Conservation (phyloP, 2,329 filamentous ascomycete species). For the Samsoniella hepiali region DNA sequence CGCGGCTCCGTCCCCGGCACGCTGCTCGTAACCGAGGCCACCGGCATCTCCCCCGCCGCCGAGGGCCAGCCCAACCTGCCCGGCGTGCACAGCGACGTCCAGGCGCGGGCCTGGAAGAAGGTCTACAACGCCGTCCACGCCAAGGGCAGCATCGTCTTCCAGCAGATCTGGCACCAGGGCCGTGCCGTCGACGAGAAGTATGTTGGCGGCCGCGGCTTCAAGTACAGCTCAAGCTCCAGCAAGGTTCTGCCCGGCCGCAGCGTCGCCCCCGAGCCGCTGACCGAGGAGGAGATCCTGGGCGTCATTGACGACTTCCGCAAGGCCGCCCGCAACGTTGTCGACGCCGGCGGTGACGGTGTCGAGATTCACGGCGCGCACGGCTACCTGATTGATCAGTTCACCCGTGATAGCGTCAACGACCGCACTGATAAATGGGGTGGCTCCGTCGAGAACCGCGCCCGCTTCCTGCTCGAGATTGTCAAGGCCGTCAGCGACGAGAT, state of each 20-base stretch:
- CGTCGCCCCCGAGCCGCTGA: conserved; percentile 60
- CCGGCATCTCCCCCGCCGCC: conserved; percentile 37
- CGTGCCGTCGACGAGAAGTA: conserved; percentile 32
- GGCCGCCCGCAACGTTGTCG: conserved; percentile 51
- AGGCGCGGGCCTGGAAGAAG: conserved; percentile 56
- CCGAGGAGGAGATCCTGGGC: conserved; percentile 58
- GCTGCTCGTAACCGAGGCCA: conserved; percentile 45
- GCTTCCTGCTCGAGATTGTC: conserved; percentile 45
- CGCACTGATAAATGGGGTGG: conserved; percentile 53
- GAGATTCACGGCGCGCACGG: conserved; percentile 55
- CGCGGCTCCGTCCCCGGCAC: conserved; percentile 41
- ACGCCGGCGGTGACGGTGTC: conserved; percentile 67
- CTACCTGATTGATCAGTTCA: conserved; percentile 59
- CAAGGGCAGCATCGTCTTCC: conserved; percentile 57
- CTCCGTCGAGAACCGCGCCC: conserved; percentile 47
- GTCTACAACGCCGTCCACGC: conserved; percentile 60
- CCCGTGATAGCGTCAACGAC: conserved; percentile 45
- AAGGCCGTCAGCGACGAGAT: conserved; percentile 36
- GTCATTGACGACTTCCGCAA: conserved; percentile 58
- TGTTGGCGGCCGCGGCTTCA: conserved; percentile 29
- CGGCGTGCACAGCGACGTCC: conserved; percentile 53
- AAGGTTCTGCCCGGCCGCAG: conserved; percentile 44
- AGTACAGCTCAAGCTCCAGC: conserved; percentile 13
- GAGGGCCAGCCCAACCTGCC: conserved; percentile 41
- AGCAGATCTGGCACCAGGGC: conserved; percentile 62